Percentiles rank a stretch among this genome's conserved stretches.
phyloP scores from a whole-genome alignment of 2,329 filamentous ascomycete genomes.

The Alternaria conjuncta region DNA sequence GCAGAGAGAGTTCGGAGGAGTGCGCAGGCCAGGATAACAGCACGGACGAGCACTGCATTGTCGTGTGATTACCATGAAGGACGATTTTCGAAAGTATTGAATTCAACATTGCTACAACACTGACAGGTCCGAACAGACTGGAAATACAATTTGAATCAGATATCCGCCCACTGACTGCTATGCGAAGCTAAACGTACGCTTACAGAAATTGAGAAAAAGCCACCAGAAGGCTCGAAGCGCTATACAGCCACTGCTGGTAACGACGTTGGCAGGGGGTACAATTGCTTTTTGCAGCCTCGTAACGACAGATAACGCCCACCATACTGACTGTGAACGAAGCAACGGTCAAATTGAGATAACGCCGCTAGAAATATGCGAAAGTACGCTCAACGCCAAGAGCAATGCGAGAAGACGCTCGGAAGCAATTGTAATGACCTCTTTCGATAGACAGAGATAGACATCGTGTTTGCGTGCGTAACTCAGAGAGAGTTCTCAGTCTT shows the following conservation, averaged over 20 bases:
- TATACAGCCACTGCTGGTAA: background rate
- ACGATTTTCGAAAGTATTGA: background rate
- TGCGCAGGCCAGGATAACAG: background rate
- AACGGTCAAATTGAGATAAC: conserved; percentile 20
- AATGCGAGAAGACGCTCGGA: conserved; percentile 25
- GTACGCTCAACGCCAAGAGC: conserved; percentile 34
- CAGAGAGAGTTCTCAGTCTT: conserved; percentile 49
- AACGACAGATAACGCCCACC: conserved; percentile 19
- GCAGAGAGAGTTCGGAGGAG: background rate
- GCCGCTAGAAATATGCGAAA: conserved; percentile 29
- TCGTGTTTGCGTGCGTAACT: background rate
- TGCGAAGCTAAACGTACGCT: conserved; percentile 17
- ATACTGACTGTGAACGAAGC: conserved; percentile 7
- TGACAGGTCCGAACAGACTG: background rate
- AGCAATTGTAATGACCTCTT: background rate
- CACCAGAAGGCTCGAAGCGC: background rate
- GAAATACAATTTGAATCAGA: background rate
- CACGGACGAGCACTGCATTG: background rate
- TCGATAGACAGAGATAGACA: background rate
- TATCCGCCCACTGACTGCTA: conserved; percentile 10
- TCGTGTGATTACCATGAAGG: background rate
- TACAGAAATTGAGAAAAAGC: background rate
- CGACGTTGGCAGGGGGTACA: background rate
- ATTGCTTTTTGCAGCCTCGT: conserved; percentile 25
- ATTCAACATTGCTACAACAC: background rate